phyloP scores from a whole-genome alignment of 352 stramenopile genomes.

The Phytophthora citrophthora region DNA sequence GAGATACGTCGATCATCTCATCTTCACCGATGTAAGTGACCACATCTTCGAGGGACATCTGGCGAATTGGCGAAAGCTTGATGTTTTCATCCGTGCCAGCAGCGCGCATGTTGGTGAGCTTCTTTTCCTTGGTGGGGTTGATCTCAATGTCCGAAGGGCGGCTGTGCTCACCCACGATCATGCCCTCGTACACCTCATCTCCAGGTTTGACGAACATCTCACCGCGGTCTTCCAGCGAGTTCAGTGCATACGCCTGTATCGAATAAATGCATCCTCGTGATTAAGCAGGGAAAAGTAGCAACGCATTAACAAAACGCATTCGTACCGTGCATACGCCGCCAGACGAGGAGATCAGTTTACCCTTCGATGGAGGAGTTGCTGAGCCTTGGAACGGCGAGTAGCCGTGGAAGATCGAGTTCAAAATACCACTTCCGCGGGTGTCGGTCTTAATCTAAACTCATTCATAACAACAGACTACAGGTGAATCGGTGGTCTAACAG shows the following conservation, averaged over 20 bases:
- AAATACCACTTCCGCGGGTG: conserved; percentile 95
- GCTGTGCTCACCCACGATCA: conserved; percentile 98
- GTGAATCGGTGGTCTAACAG: no score
- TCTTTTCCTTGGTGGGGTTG: conserved; percentile 98
- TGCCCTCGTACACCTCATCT: conserved; percentile 96
- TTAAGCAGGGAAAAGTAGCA: background rate
- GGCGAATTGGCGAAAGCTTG: conserved; percentile 90
- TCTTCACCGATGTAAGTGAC: conserved; percentile 98
- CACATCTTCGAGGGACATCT: conserved; percentile 97
- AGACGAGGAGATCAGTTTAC: conserved; percentile 84
- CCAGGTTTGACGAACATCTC: conserved; percentile 96
- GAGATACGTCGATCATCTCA: conserved; percentile 99
- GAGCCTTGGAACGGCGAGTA: conserved; percentile 91
- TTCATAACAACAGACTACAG: background rate
- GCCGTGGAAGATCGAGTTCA: conserved; percentile 97
- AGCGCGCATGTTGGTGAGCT: conserved; percentile 97
- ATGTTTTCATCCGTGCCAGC: conserved; percentile 96
- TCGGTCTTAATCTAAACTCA: conserved; percentile 92
- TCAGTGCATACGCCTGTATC: conserved; percentile 91
- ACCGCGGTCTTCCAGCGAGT: conserved; percentile 92
- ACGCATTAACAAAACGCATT: background rate
- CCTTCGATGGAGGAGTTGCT: conserved; percentile 77
- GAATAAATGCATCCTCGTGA: conserved; percentile 1
- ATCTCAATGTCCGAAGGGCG: conserved; percentile 96
- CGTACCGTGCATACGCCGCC: conserved; percentile 70